Conservation (phyloP, 2,329 filamentous ascomycete species). For the Colletotrichum spinosum region DNA sequence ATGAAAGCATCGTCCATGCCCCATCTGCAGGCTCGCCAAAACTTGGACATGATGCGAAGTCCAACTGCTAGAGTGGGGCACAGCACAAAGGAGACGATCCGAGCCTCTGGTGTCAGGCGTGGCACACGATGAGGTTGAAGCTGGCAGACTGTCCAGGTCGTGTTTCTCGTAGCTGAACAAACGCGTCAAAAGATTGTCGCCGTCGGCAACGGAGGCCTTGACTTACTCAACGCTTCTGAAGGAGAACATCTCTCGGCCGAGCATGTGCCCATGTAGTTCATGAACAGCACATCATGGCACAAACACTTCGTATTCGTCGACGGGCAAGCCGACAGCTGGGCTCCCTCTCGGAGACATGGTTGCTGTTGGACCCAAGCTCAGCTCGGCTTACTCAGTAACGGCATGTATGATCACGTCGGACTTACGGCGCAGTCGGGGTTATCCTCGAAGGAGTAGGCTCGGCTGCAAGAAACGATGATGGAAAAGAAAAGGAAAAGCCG, state of each 20-base stretch:
- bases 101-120: neutral
- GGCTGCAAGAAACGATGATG: too few species aligned
- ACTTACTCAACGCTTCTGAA: neutral
- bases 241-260: neutral
- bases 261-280: neutral
- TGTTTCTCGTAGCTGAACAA: neutral
- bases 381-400: too few species aligned
- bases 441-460: too few species aligned
- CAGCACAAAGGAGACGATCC: neutral
- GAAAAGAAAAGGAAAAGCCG: too few species aligned
- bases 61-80: conserved; percentile 1
- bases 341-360: too few species aligned
- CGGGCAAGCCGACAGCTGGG: neutral
- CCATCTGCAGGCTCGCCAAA: neutral
- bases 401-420: too few species aligned
- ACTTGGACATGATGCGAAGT: neutral
- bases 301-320: neutral
- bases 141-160: neutral
- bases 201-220: neutral
- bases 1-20: conserved; percentile 16
- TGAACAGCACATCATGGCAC: neutral
- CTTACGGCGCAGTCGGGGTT: too few species aligned
- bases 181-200: neutral
- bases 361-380: too few species aligned
- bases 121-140: neutral